A percentile compares a stretch with the other conserved stretches of the same genome.
Conservation (phyloP, 1,139 yeast genomes). For the Pneumocystis murina region DNA sequence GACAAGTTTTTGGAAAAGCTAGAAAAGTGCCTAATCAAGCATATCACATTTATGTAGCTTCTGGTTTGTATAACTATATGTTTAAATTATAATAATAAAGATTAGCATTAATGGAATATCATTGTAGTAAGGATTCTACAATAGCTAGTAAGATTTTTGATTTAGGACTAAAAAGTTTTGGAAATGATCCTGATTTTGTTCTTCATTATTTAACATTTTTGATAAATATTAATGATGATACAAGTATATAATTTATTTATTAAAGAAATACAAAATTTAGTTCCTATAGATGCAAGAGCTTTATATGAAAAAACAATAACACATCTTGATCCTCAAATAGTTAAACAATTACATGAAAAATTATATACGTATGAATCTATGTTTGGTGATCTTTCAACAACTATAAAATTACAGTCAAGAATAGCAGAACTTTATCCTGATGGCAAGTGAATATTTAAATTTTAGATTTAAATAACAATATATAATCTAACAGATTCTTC, state of each 20-base stretch:
- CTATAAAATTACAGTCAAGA: constrained; percentile 50
- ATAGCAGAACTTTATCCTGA: constrained; percentile 54
- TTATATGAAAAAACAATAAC: constrained; percentile 55
- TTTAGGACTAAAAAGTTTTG: constrained; percentile 53
- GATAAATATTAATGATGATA: constrained; percentile 56
- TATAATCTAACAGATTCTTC: constrained; percentile 30
- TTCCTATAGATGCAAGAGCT: constrained; percentile 42
- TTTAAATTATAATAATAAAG: not conserved
- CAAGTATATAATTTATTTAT: constrained; percentile 24
- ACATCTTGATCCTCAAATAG: constrained; percentile 26
- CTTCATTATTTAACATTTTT: constrained; percentile 59
- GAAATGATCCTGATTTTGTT: constrained; percentile 41
- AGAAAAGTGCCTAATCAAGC: constrained; percentile 54
- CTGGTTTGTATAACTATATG: constrained; percentile 25
- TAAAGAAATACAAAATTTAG: not conserved
- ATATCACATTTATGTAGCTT: constrained; percentile 63
- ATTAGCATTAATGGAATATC: constrained; percentile 56
- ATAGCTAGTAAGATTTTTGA: constrained; percentile 70
- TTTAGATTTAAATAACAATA: constrained; percentile 11
- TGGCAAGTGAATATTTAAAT: constrained; percentile 16
- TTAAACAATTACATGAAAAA: constrained; percentile 33
- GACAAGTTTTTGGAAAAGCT: constrained; percentile 46
- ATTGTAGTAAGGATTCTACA: constrained; percentile 41
- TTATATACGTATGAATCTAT: constrained; percentile 40
- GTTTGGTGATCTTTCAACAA: constrained; percentile 53